A percentile compares a stretch with the other conserved stretches of the same genome.
Conservation (phyloP, 2,329 filamentous ascomycete species). For the Sarocladium oryzae region DNA sequence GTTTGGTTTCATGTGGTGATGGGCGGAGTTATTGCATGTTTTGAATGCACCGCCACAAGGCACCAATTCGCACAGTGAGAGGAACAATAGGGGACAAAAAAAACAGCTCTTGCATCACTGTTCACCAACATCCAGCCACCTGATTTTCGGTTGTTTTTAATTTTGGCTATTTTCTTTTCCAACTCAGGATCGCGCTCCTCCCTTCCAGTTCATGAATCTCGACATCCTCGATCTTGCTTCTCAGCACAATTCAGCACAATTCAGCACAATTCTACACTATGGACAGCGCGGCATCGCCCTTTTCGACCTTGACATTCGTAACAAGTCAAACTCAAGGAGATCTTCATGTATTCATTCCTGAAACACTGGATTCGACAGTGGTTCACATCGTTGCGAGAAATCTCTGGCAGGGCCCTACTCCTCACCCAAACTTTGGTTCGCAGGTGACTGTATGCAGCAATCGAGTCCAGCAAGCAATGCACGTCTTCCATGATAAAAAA, state of each 20-base stretch:
- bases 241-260: no score
- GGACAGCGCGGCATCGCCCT: background rate
- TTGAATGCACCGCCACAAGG: background rate
- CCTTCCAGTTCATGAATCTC: no score
- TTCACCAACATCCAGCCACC: background rate
- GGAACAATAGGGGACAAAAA: conserved; percentile 11
- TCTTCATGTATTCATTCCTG: conserved; percentile 21
- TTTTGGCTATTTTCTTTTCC: background rate
- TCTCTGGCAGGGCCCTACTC: conserved; percentile 17
- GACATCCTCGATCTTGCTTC: no score
- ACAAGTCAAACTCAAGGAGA: conserved; percentile 16
- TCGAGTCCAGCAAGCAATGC: conserved; percentile 19
- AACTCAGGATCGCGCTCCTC: no score
- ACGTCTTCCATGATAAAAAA: conserved; percentile 18
- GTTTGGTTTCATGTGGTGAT: no score
- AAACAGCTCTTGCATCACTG: background rate
- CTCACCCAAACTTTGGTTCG: no score
- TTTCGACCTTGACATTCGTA: conserved; percentile 17
- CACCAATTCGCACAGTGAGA: background rate
- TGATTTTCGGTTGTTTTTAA: background rate
- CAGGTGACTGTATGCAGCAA: conserved; percentile 8
- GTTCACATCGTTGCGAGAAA: conserved; percentile 18
- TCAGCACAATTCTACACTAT: background rate
- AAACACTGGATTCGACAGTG: conserved; percentile 14
- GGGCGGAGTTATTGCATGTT: background rate